Evolutionary conservation across 345 rosid genomes (phyloP), one percentile per base, ranked within the genome.

Genomic region (Syzygium oleosum): DNA sequence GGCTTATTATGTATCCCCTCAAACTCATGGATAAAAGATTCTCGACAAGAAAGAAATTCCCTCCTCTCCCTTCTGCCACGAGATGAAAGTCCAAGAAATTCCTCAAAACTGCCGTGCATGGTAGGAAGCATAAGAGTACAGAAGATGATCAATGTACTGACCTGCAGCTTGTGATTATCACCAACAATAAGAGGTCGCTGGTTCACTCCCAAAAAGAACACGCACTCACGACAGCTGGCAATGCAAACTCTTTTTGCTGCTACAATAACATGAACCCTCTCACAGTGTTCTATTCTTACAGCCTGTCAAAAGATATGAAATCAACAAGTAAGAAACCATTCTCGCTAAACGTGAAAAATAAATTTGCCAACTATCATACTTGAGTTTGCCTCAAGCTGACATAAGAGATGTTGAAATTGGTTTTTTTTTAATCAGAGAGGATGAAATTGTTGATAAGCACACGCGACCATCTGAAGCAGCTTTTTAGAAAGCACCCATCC

Each of bases 151-250:
- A 49, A 29, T 73, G 63, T 51, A 89, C 93, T 88, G 52, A 98
- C 99, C 97, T 98, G 99, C 77, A 98, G 90, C 92, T 95, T 98
- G 92, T 98, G 99, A 91, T 98, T 98, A 90, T 98, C 99, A 59
- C 99, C 99, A 88, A 97, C 94, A 88, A 98, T 94, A 56, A 98
- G 98, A n/a, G 99, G 99, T 89, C 93, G 95, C 92, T 97, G 99
- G 91, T 98, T 98, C 91, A 98, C 99, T 87, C 99, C 99, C 89
- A 98, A 92, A 91, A 96, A 98, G 94, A 98, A 97, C 55, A 96
- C 90, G 79, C 99, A 98, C 90, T 98, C 99, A 22, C 99, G 98
- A 88, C 99, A 98, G 91, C 95, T 98, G 86, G 97, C 99, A 65
- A 98, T 95, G 93, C 98, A 95, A 84, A 96, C 94, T 89, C 99